Percentiles rank a stretch among this genome's conserved stretches.
Evolutionary conservation across 306 rosid genomes (phyloP).

Genomic region (Lathyrus aphaca): DNA sequence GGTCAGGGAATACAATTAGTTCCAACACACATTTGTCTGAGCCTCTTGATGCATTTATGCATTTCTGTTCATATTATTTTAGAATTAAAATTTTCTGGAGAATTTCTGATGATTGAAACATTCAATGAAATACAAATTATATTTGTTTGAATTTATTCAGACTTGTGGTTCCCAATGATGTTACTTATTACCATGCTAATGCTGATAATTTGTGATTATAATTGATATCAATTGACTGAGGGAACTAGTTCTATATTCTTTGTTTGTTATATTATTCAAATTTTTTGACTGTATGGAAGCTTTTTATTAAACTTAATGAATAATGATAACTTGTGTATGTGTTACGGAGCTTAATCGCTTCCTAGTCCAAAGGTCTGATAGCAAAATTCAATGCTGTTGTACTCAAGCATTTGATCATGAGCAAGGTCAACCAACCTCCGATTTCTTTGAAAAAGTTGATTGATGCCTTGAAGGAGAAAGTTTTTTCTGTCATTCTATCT

Average conservation of each 20-base stretch:
- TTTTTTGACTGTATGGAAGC: neutral
- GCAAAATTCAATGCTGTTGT: conserved; percentile 71
- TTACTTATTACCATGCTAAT: conserved; percentile 69
- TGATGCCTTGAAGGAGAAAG: conserved; percentile 61
- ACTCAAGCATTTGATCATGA: conserved; percentile 81
- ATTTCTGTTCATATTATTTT: too few relatives aligned
- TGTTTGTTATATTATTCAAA: neutral
- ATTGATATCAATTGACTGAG: conserved; percentile 49
- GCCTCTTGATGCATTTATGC: neutral
- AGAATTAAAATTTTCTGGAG: too few relatives aligned
- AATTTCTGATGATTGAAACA: too few relatives aligned
- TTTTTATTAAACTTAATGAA: neutral
- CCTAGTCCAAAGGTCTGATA: conserved; percentile 72
- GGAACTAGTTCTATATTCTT: conserved; percentile 40
- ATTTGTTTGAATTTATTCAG: neutral
- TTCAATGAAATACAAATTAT: too few relatives aligned
- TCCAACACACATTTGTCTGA: conserved; percentile 38
- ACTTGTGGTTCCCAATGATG: conserved; percentile 45
- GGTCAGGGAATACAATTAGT: conserved; percentile 46
- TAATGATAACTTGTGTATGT: neutral
- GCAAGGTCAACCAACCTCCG: conserved; percentile 78
- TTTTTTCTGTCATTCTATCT: conserved; percentile 8
- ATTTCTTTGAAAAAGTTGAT: conserved; percentile 70
- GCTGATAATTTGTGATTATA: conserved; percentile 59
- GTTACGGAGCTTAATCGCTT: conserved; percentile 87